Percentiles rank a stretch among this genome's conserved stretches.
Conservation (phyloP, 2,329 filamentous ascomycete genomes). For the Diaporthe sp. region DNA sequence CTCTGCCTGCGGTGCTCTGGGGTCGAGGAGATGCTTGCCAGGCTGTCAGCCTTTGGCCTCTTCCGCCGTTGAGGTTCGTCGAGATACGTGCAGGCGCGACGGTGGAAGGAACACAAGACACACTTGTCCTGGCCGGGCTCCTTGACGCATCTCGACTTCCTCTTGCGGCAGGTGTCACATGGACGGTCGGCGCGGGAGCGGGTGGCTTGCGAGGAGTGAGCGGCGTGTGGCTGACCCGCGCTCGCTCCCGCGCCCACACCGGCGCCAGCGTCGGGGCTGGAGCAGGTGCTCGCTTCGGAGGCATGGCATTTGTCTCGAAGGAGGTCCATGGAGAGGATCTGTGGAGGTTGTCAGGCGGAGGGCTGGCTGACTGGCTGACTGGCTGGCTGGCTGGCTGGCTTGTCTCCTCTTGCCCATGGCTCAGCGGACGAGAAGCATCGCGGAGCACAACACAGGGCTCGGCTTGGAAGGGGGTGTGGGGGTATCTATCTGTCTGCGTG, state of each 20-base stretch:
- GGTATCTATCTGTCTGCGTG: slow-evolving; percentile 17
- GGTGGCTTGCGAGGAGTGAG: slow-evolving; percentile 36
- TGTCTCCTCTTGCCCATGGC: slow-evolving; percentile 28
- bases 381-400: slow-evolving; percentile 28
- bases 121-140: slow-evolving; percentile 71
- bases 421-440: slow-evolving; percentile 31
- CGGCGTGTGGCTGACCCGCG: slow-evolving; percentile 31
- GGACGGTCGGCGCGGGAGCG: slow-evolving; percentile 54
- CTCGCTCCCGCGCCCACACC: not conserved
- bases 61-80: slow-evolving; percentile 70
- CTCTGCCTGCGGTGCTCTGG: slow-evolving; percentile 31
- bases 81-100: slow-evolving; percentile 76
- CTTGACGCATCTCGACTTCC: slow-evolving; percentile 76
- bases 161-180: slow-evolving; percentile 75
- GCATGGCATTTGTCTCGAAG: slow-evolving; percentile 34
- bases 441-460: not conserved
- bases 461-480: slow-evolving; percentile 7
- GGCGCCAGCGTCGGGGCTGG: slow-evolving; percentile 41
- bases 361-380: slow-evolving; percentile 15
- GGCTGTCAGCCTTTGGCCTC: slow-evolving; percentile 57
- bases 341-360: slow-evolving; percentile 17
- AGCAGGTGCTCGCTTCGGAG: slow-evolving; percentile 40
- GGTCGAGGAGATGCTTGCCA: slow-evolving; percentile 30
- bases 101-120: slow-evolving; percentile 76
- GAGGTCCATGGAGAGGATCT: slow-evolving; percentile 14